Conservation (phyloP, 2,329 filamentous ascomycete genomes). For the Xylogone sp. region DNA sequence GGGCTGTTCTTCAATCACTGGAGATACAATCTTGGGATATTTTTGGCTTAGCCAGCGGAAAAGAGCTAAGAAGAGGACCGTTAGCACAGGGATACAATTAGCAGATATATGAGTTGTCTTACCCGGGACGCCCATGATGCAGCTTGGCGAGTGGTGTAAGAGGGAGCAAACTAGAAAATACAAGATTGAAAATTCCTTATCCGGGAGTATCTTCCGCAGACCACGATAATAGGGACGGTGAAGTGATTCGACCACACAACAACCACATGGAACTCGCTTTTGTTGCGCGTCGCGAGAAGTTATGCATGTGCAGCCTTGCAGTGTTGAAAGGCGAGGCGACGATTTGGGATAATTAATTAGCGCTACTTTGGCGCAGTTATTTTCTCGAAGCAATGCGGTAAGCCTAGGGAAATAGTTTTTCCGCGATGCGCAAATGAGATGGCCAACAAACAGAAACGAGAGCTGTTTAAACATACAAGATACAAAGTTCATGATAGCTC, state of each 20-base stretch:
- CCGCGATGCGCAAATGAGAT: too few species aligned
- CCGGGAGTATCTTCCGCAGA: not conserved
- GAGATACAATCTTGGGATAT: slow-evolving; percentile 94
- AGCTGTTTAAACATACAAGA: not conserved
- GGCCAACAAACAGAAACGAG: too few species aligned
- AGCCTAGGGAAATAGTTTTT: not conserved
- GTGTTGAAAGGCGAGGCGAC: not conserved
- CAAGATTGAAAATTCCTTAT: not conserved
- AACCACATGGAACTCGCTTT: not conserved
- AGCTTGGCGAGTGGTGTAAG: not conserved
- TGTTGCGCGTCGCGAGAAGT: not conserved
- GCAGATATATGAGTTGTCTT: slow-evolving; percentile 1
- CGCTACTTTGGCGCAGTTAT: too few species aligned
- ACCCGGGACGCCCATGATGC: slow-evolving; percentile 28
- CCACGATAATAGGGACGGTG: not conserved
- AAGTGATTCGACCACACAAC: not conserved
- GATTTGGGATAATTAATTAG: too few species aligned
- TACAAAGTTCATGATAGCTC: not conserved
- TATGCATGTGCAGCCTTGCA: not conserved
- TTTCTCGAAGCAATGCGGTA: not conserved
- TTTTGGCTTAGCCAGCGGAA: slow-evolving; percentile 97
- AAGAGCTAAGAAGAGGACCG: slow-evolving; percentile 15
- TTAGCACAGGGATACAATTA: slow-evolving; percentile 4
- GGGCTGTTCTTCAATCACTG: slow-evolving; percentile 82
- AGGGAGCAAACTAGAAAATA: not conserved